Evolutionary conservation across 2,329 filamentous ascomycete genomes (phyloP), one percentile per base, ranked within the genome.

Genomic region (Colletotrichum orchidophilum): DNA sequence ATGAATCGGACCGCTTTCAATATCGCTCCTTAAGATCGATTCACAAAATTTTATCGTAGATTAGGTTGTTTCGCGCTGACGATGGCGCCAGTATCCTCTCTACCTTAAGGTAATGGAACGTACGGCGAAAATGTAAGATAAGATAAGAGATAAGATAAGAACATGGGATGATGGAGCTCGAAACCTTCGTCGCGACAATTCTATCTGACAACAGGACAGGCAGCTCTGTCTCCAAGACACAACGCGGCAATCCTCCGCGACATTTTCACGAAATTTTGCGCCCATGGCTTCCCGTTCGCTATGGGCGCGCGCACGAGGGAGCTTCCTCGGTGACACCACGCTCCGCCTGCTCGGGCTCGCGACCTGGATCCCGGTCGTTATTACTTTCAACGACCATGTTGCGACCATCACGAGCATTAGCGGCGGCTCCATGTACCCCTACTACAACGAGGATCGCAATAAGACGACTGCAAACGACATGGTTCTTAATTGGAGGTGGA

Each of bases 361-460:
- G 62, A 87, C 88, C 27, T 92, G 91, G 88, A 80, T 92, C 27
- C 91, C 91, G 1, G 86, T 89, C 15, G 81, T 89, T 59, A 85
- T 91, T 69, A 88, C 87, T 79, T 86, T 92, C 82, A 89, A 91
- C 75, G 82, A 87, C 39, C 85, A 90, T 75, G 86, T 93, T 46
- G 88, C 86, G 26, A 88, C 91, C 74, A 72, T 91, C 54, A 87
- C 86, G 3, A 81, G 83, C 69, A 87, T 93, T 71, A 84, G 84
- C 42, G 91, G 91, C 2, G 80, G 85, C 24, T 94, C 92, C 24
- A 96, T 96, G 94, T 92, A 92, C 66, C 94, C 94, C 1, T 92
- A 91, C 72, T 83, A 96, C 65, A 95, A 95, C 76, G 85, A 90
- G 70, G 87, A 91, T 63, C 91, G 85, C 76, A 85, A 91, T 77